Base-by-base conservation (phyloP, 208 protist genomes). In the Crithidia sp. region DNA sequence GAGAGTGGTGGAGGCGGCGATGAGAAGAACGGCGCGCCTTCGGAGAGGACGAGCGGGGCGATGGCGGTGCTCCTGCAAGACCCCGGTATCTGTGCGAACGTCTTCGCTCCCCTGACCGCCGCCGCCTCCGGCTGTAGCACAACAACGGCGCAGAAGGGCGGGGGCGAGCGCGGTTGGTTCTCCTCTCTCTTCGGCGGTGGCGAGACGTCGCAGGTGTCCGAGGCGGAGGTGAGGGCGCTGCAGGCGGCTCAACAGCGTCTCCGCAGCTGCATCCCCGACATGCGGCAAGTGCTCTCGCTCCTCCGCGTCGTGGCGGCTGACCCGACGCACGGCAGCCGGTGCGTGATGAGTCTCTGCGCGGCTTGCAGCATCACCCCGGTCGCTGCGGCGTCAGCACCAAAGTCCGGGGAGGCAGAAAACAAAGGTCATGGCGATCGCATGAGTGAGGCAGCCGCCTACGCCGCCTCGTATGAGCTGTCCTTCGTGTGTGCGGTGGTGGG, bases 151-250 rank as follows among this genome's bases (percentile, higher is more conserved):
- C 43, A 45, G 76, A 72, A 76, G 41, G 55, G 17, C 8, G 37
- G 41, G 13, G 50, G 61, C 39, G 63, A 68, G 10, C 40, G 57
- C 3, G 76, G 84, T 28, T 94, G 83, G 86, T 72, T 94, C 62
- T 83, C 89, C 2, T 82, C 86, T 19, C 41, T 91, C 17, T 91
- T 85, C 63, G 72, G 76, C 37, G 56, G 77, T 14, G 52, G 28
- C 47, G 74, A 65, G 39, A 14, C 52, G 52, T 49, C 54, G 61
- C 74, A 67, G 61, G 76, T 76, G 68, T 74, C 73, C 19, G 68
- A 77, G 36, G 67, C 55, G 61, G 68, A 69, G 62, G 65, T 79
- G 59, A 56, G n/a, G 55, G 77, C 65, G 58, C 76, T 65, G 69
- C 67, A 57, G 36, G 72, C 54, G 12, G 79, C 73, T n/a, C 82